phyloP scores from a whole-genome alignment of 768 basidiomycete genomes.

The Psilocybe sp. region DNA sequence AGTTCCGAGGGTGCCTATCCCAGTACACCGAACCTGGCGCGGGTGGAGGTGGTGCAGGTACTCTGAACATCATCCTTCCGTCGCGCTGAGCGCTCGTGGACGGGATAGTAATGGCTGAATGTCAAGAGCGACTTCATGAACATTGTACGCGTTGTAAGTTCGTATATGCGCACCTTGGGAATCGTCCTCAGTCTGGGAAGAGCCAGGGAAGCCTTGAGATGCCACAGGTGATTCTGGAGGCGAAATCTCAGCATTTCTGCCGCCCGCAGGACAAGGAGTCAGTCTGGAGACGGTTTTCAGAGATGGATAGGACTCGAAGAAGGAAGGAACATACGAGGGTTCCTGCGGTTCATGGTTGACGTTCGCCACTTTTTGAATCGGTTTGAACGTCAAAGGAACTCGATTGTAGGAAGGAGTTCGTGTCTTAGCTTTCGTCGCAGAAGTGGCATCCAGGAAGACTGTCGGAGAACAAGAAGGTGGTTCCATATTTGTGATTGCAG shows the following conservation, averaged over 20 bases:
- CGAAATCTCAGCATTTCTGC: background rate
- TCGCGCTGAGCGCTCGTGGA: constrained; percentile 11
- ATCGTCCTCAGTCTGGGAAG: constrained; percentile 39
- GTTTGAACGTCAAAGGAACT: constrained; percentile 21
- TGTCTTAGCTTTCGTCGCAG: background rate
- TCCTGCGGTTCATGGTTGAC: constrained; percentile 15
- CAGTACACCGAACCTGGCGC: constrained; percentile 13
- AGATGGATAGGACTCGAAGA: background rate
- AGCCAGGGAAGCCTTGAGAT: constrained; percentile 15
- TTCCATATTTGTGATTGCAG: constrained; percentile 14
- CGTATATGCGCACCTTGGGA: constrained; percentile 28
- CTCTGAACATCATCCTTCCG: constrained; percentile 15
- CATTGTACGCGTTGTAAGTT: background rate
- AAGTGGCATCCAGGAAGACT: constrained; percentile 9
- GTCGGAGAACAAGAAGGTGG: constrained; percentile 22
- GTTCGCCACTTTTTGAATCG: constrained; percentile 6
- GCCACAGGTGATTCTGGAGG: constrained; percentile 3
- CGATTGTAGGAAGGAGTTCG: constrained; percentile 9
- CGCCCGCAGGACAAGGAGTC: constrained; percentile 3
- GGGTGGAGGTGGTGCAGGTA: constrained; percentile 15
- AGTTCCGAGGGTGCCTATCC: constrained; percentile 7
- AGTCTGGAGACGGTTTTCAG: constrained; percentile 5
- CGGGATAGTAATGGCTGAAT: constrained; percentile 9
- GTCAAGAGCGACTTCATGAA: background rate
- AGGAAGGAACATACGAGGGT: constrained; percentile 10